Evolutionary conservation across 352 stramenopile species (phyloP).

Genomic region (Phytophthora hibernalis): DNA sequence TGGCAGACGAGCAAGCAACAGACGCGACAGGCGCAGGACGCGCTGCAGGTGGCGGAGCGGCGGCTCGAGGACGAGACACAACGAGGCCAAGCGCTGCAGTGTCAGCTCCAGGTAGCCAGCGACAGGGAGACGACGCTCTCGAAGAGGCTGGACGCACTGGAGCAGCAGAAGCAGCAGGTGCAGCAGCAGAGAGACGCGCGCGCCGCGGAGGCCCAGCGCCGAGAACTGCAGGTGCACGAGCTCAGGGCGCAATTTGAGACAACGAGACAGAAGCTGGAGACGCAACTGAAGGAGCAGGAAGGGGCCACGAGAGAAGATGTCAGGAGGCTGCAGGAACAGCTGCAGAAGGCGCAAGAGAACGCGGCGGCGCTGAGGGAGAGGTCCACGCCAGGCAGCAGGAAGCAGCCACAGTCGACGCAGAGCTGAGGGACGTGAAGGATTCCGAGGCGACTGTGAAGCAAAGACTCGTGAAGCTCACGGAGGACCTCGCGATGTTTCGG

Average conservation of each 20-base stretch:
- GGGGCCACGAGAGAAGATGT: constrained; percentile 42
- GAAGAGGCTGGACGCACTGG: constrained; percentile 24
- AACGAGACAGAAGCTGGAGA: constrained; percentile 33
- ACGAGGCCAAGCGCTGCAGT: constrained; percentile 31
- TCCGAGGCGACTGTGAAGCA: constrained; percentile 46
- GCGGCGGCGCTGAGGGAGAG: constrained; percentile 57
- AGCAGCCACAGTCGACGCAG: constrained; percentile 40
- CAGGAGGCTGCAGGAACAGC: constrained; percentile 33
- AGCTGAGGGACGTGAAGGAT: constrained; percentile 49
- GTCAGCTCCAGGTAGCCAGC: constrained; percentile 20
- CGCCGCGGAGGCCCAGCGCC: constrained; percentile 12
- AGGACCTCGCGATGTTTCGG: constrained; percentile 60
- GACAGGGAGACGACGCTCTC: constrained; percentile 22
- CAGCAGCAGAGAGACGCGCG: constrained; percentile 37
- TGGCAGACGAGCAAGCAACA: constrained; percentile 67
- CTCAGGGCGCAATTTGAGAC: constrained; percentile 37
- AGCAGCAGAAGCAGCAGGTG: constrained; percentile 49
- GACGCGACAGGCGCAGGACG: constrained; percentile 24
- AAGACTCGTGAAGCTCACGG: constrained; percentile 68
- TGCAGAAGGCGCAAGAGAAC: constrained; percentile 51
- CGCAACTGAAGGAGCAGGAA: constrained; percentile 36
- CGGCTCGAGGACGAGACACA: constrained; percentile 11
- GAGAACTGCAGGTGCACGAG: constrained; percentile 29
- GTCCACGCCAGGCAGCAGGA: constrained; percentile 63
- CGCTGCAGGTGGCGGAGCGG: constrained; percentile 30